These are phyloP conservation scores for Wallacemonas collosoma DNA, from an alignment of 208 protist genomes.

Conservation along the genomic window DNA sequence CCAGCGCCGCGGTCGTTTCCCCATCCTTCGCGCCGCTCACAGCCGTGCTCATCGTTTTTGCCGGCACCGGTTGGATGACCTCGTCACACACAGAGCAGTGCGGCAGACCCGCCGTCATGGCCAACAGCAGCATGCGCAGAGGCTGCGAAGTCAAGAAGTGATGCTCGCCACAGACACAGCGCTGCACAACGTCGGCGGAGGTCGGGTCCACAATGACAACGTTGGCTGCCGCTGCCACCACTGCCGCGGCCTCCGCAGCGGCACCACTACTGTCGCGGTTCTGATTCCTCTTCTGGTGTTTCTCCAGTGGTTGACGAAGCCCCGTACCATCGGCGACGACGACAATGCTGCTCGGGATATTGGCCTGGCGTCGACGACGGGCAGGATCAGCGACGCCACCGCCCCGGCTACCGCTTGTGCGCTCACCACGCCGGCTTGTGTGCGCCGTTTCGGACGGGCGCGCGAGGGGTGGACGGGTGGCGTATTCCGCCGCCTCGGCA, in stretches of 20 bases:
- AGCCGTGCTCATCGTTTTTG: conserved; percentile 11
- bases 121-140: conserved; percentile 14
- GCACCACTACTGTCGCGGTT: neutral
- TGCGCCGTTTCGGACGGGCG: neutral
- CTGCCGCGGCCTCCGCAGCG: conserved; percentile 5
- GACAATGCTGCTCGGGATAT: conserved; percentile 9
- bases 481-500: neutral
- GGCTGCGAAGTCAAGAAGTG: conserved; percentile 24
- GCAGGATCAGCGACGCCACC: no score
- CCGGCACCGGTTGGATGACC: conserved; percentile 28
- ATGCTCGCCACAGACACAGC: conserved; percentile 35
- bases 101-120: conserved; percentile 12
- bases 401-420: neutral
- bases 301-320: conserved; percentile 10
- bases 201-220: neutral
- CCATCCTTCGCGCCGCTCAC: conserved; percentile 5
- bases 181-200: neutral
- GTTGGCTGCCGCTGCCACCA: conserved; percentile 3
- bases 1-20: conserved; percentile 37
- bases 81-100: conserved; percentile 59
- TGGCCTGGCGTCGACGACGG: neutral
- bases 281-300: neutral
- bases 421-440: neutral
- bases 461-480: neutral
- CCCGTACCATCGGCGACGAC: conserved; percentile 13